Conservation (phyloP, 139 green algal species). For the Penium margaritaceum region DNA sequence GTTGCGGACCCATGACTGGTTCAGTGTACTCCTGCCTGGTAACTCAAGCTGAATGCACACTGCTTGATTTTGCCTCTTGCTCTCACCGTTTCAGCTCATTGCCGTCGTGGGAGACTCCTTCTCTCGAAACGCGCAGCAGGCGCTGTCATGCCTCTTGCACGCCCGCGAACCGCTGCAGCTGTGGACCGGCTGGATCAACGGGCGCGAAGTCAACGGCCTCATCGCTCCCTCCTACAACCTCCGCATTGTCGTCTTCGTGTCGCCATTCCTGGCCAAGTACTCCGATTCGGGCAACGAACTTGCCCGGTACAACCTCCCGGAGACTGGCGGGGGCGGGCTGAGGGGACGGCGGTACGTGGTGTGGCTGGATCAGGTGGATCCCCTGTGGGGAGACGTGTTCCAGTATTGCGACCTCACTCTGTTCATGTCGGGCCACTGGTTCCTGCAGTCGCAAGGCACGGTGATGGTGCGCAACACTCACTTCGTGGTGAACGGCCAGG, state of each 20-base stretch:
- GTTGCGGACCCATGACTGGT: no score
- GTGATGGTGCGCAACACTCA: conserved; percentile 9
- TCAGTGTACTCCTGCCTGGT: no score
- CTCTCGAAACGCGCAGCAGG: conserved; percentile 14
- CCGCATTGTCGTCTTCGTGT: conserved; percentile 8
- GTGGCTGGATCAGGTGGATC: conserved; percentile 23
- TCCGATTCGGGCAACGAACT: not conserved
- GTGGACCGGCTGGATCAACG: not conserved
- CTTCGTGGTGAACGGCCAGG: not conserved
- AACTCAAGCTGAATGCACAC: no score
- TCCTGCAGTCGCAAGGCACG: conserved; percentile 13
- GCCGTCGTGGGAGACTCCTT: conserved; percentile 32
- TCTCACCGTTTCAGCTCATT: conserved; percentile 19
- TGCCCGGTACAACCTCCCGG: no score
- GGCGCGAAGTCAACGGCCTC: not conserved
- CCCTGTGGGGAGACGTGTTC: conserved; percentile 7
- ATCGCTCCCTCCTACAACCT: conserved; percentile 16
- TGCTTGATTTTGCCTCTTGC: no score
- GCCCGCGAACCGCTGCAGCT: not conserved
- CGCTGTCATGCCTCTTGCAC: conserved; percentile 16
- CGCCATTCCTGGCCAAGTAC: conserved; percentile 30
- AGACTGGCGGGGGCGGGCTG: no score
- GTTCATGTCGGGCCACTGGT: conserved; percentile 42
- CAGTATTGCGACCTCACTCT: conserved; percentile 15
- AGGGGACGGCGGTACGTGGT: conserved; percentile 12